phyloP scores from a whole-genome alignment of 495 filamentous ascomycete species.

The Parathielavia appendiculata region DNA sequence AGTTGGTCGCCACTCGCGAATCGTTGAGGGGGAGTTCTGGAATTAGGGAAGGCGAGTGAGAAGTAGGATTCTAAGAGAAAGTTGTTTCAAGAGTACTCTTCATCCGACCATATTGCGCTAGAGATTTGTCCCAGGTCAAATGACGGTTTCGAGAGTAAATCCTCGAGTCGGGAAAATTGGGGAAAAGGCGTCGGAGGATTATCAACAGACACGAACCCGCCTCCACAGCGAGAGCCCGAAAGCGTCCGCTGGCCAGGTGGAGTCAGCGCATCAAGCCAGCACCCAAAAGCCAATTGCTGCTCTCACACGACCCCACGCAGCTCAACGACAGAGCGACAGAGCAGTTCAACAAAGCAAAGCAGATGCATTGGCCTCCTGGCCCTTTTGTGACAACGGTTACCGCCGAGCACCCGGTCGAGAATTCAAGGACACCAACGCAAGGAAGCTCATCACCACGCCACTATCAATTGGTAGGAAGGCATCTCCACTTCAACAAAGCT shows the following conservation, averaged over 20 bases:
- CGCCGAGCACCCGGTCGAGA: not conserved
- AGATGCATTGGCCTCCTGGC: not conserved
- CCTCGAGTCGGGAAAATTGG: not conserved
- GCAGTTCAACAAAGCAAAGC: not conserved
- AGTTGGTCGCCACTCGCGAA: slow-evolving; percentile 4
- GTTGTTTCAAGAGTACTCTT: not conserved
- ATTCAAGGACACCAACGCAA: not conserved
- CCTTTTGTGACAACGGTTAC: not conserved
- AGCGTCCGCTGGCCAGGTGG: slow-evolving; percentile 1
- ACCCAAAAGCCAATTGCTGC: slow-evolving; percentile 11
- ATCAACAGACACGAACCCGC: not conserved
- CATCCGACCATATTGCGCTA: not conserved
- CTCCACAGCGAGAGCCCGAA: not conserved
- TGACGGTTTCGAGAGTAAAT: not conserved
- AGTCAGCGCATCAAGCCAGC: not conserved
- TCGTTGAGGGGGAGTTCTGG: not conserved
- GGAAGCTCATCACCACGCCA: not conserved
- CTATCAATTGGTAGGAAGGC: not conserved
- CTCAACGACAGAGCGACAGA: not conserved
- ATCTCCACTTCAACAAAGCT: not conserved
- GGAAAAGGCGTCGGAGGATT: not conserved
- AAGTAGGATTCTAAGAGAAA: not conserved
- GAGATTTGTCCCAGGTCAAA: not conserved
- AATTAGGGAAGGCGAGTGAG: not conserved
- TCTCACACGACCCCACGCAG: slow-evolving; percentile 10